Percentiles rank a stretch among this genome's conserved stretches.
Evolutionary conservation across 2,329 filamentous ascomycete genomes (phyloP).

Genomic region (Tolypocladium guangdongense): DNA sequence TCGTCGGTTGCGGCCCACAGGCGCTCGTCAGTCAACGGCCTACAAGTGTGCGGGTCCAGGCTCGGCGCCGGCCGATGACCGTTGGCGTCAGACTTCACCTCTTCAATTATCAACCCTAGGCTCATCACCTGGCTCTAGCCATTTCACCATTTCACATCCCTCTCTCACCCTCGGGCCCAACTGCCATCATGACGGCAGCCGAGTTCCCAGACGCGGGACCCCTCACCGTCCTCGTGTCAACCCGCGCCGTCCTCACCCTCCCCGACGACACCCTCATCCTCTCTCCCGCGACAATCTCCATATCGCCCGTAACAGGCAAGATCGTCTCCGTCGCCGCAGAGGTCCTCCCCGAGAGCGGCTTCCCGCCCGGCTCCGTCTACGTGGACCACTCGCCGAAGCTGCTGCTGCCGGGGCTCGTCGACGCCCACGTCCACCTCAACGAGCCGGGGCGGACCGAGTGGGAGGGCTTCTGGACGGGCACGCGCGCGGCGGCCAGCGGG

Average conservation of each 20-base stretch:
- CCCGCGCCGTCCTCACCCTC: conserved; percentile 68
- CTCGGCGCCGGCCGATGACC: conserved; percentile 4
- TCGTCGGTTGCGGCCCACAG: no score
- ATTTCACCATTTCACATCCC: not conserved
- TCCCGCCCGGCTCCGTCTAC: conserved; percentile 64
- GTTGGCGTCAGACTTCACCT: conserved; percentile 4
- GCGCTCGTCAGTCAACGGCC: no score
- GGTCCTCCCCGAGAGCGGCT: conserved; percentile 63
- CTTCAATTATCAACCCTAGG: not conserved
- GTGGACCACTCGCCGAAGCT: conserved; percentile 76
- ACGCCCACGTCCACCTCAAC: conserved; percentile 95
- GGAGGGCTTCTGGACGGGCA: conserved; percentile 96
- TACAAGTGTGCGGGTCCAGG: no score
- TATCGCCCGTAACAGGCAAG: conserved; percentile 72
- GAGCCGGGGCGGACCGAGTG: conserved; percentile 95
- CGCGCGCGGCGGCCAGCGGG: conserved; percentile 83
- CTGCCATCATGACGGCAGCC: not conserved
- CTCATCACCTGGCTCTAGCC: not conserved
- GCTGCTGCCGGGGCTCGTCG: conserved; percentile 81
- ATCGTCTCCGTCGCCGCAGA: conserved; percentile 66
- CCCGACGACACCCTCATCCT: conserved; percentile 49
- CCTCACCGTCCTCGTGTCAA: conserved; percentile 71
- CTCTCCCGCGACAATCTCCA: conserved; percentile 70
- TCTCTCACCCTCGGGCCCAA: not conserved
- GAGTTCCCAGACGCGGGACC: conserved; percentile 18